These are phyloP conservation scores for Aureobasidium pullulans DNA, from an alignment of 2,329 filamentous ascomycete genomes.

Conservation along the genomic window DNA sequence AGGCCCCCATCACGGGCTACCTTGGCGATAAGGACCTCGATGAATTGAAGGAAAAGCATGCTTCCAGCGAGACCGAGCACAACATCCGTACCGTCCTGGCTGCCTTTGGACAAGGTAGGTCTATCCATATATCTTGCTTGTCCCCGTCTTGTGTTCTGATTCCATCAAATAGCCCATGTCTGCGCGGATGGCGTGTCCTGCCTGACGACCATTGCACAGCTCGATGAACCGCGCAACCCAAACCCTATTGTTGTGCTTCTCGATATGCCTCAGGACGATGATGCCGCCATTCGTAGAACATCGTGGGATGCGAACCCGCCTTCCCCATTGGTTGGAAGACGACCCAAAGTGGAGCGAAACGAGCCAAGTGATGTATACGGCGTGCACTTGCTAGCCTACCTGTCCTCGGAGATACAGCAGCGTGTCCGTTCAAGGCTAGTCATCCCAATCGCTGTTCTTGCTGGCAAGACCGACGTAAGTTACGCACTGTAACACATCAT, in stretches of 20 bases:
- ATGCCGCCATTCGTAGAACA: slow-evolving; percentile 31
- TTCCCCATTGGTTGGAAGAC: slow-evolving; percentile 31
- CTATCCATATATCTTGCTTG: background rate
- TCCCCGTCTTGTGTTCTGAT: background rate
- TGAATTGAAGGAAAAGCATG: slow-evolving; percentile 21
- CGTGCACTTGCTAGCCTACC: slow-evolving; percentile 34
- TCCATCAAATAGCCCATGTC: slow-evolving; percentile 26
- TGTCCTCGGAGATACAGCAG: slow-evolving; percentile 35
- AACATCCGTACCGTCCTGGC: slow-evolving; percentile 35
- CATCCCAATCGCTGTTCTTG: slow-evolving; percentile 34
- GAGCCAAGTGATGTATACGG: slow-evolving; percentile 37
- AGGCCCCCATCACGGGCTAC: slow-evolving; percentile 25
- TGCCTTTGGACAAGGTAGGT: slow-evolving; percentile 35
- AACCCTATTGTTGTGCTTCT: slow-evolving; percentile 35
- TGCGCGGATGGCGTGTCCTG: slow-evolving; percentile 33
- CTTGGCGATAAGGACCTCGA: slow-evolving; percentile 30
- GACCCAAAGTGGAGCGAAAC: slow-evolving; percentile 19
- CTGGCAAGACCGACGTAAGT: slow-evolving; percentile 18
- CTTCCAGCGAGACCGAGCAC: slow-evolving; percentile 29
- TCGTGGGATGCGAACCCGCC: slow-evolving; percentile 35
- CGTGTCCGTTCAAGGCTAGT: slow-evolving; percentile 33
- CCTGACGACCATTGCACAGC: slow-evolving; percentile 29
- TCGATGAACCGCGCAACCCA: slow-evolving; percentile 28
- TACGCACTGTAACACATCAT: no score
- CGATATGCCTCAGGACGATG: slow-evolving; percentile 37